These are phyloP conservation scores for Stagonosporopsis vannaccii DNA, from an alignment of 2,329 filamentous ascomycete species.

Conservation along the genomic window DNA sequence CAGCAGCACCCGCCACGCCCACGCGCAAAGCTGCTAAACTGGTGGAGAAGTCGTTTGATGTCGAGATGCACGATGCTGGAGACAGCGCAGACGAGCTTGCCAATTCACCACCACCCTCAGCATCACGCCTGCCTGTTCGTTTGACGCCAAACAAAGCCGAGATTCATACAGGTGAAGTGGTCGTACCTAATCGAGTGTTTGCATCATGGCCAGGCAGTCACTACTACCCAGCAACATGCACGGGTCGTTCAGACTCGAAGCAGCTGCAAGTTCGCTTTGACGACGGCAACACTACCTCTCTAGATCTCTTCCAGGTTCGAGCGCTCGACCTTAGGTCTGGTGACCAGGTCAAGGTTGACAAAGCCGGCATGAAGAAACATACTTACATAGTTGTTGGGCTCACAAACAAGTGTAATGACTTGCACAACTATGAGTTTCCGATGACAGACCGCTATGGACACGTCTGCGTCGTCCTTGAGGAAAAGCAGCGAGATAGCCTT, in stretches of 20 bases:
- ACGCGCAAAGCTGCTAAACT: constrained; percentile 3
- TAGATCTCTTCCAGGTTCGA: constrained; percentile 51
- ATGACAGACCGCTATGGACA: constrained; percentile 54
- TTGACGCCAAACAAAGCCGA: constrained; percentile 7
- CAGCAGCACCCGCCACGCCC: constrained; percentile 25
- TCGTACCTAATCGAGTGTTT: constrained; percentile 62
- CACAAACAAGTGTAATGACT: constrained; percentile 43
- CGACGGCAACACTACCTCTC: constrained; percentile 53
- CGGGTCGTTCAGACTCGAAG: constrained; percentile 54
- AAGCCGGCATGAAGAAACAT: constrained; percentile 53
- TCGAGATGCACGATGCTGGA: constrained; percentile 31
- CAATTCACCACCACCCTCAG: constrained; percentile 23
- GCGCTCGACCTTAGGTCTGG: constrained; percentile 53
- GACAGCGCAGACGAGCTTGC: constrained; percentile 31
- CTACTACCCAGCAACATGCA: constrained; percentile 67
- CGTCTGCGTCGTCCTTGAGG: constrained; percentile 49
- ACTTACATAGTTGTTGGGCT: constrained; percentile 55
- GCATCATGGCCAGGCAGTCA: constrained; percentile 64
- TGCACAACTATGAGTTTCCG: constrained; percentile 39
- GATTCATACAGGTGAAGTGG: constrained; percentile 23
- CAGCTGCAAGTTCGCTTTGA: constrained; percentile 59
- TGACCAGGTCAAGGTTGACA: constrained; percentile 58
- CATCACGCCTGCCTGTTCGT: constrained; percentile 25
- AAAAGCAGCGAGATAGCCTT: constrained; percentile 52
- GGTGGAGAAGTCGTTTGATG: constrained; percentile 15